Evolutionary conservation across 495 filamentous ascomycete species (phyloP).

Genomic region (Antarctomyces pellizariae): DNA sequence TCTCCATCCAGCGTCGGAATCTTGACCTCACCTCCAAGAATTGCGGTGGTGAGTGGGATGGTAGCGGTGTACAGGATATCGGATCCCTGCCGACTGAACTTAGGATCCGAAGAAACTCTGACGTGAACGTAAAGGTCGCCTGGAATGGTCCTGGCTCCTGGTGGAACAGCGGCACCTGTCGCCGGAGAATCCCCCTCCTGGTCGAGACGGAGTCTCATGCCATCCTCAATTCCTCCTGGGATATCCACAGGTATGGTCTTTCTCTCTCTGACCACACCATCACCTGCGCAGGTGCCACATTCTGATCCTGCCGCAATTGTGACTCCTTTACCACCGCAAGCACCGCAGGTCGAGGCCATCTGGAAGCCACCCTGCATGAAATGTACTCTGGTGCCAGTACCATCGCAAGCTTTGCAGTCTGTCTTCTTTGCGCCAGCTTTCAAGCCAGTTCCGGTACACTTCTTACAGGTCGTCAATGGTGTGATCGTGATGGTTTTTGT

Average conservation of each 20-base stretch:
- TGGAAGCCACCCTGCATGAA: constrained; percentile 85
- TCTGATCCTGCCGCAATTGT: constrained; percentile 51
- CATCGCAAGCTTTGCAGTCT: constrained; percentile 58
- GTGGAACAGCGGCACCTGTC: constrained; percentile 34
- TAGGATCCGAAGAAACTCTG: constrained; percentile 56
- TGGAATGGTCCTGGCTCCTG: constrained; percentile 31
- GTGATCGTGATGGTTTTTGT: constrained; percentile 55
- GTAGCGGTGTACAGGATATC: constrained; percentile 83
- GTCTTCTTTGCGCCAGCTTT: constrained; percentile 53
- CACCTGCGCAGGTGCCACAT: constrained; percentile 54
- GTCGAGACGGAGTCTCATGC: constrained; percentile 63
- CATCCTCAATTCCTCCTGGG: constrained; percentile 83
- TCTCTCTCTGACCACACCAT: constrained; percentile 53
- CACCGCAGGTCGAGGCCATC: constrained; percentile 68
- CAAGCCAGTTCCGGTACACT: constrained; percentile 61
- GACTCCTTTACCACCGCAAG: constrained; percentile 55
- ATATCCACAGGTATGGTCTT: constrained; percentile 74
- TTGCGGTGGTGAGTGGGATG: constrained; percentile 77
- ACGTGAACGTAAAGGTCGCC: constrained; percentile 83
- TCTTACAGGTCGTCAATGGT: constrained; percentile 54
- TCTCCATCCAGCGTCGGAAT: constrained; percentile 81
- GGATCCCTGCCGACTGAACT: constrained; percentile 63
- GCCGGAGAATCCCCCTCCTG: constrained; percentile 73
- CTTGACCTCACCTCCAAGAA: constrained; percentile 71
- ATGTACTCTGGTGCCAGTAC: constrained; percentile 69